phyloP scores from a whole-genome alignment of 768 basidiomycete species.

The Mycena crocata region DNA sequence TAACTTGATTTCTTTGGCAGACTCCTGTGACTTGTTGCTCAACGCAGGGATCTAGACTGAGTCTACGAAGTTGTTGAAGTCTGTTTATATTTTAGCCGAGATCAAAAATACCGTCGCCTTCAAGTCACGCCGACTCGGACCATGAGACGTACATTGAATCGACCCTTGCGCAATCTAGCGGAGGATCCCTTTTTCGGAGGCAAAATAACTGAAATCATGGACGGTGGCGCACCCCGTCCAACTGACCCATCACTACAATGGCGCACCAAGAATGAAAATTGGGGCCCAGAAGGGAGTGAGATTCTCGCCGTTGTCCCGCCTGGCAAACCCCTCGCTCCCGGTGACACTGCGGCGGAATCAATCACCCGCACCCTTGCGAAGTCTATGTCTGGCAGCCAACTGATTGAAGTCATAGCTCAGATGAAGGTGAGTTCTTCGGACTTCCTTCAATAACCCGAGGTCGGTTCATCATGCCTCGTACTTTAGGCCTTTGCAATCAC shows the following conservation, averaged over 20 bases:
- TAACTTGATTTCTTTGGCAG: too few species aligned
- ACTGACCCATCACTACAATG: conserved; percentile 66
- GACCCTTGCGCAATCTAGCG: conserved; percentile 92
- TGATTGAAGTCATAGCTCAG: conserved; percentile 95
- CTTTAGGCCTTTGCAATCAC: conserved; percentile 91
- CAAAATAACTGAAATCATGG: conserved; percentile 87
- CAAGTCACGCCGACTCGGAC: too few species aligned
- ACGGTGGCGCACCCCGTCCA: conserved; percentile 69
- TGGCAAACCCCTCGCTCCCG: conserved; percentile 80
- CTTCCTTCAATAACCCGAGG: conserved; percentile 24
- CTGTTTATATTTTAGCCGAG: too few species aligned
- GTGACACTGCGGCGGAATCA: conserved; percentile 78
- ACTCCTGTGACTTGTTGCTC: too few species aligned
- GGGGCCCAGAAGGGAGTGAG: conserved; percentile 58
- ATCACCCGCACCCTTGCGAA: conserved; percentile 86
- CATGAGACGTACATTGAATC: too few species aligned
- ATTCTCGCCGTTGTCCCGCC: conserved; percentile 79
- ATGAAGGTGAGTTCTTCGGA: conserved; percentile 96
- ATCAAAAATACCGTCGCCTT: too few species aligned
- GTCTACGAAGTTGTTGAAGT: too few species aligned
- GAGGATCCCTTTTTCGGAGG: conserved; percentile 93
- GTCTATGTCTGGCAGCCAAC: conserved; percentile 82
- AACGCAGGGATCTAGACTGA: too few species aligned
- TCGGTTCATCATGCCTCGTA: conserved; percentile 9
- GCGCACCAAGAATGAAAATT: conserved; percentile 52